Evolutionary conservation across 805 yeast genomes (phyloP).

Genomic region (Maudiozyma serrabonitensis): DNA sequence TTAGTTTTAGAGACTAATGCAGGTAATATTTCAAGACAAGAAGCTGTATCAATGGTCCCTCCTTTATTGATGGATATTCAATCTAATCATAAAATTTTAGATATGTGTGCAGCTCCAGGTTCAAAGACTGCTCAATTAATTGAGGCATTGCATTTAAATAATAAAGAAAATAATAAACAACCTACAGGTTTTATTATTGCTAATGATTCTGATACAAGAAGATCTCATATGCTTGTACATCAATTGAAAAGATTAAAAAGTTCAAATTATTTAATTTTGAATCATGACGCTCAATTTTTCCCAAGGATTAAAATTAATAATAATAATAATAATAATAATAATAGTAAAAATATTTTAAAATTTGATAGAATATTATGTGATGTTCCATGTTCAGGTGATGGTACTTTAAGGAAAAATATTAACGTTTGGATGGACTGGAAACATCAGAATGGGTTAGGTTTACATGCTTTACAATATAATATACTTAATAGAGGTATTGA

Average conservation of each 20-base stretch:
- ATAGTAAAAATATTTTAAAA: slow-evolving; percentile 54
- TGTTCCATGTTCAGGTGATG: slow-evolving; percentile 98
- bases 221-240: slow-evolving; percentile 97
- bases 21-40: slow-evolving; percentile 92
- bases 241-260: slow-evolving; percentile 90
- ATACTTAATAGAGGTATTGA: slow-evolving; percentile 87
- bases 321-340: slow-evolving; percentile 11
- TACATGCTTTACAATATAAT: slow-evolving; percentile 80
- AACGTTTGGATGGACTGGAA: slow-evolving; percentile 95
- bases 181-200: slow-evolving; percentile 82
- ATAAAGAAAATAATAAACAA: slow-evolving; percentile 45
- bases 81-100: slow-evolving; percentile 88
- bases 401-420: slow-evolving; percentile 92
- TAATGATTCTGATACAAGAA: slow-evolving; percentile 90
- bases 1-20: slow-evolving; percentile 90
- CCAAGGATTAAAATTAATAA: slow-evolving; percentile 54
- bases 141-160: slow-evolving; percentile 64
- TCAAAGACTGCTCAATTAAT: slow-evolving; percentile 94
- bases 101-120: slow-evolving; percentile 99
- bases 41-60: slow-evolving; percentile 98
- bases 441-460: slow-evolving; percentile 78
- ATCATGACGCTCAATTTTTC: slow-evolving; percentile 94
- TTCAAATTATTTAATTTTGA: slow-evolving; percentile 84
- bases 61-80: slow-evolving; percentile 83
- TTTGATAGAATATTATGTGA: slow-evolving; percentile 93